phyloP scores from a whole-genome alignment of 305 asterid genomes.

The Caryopteris hybrid region DNA sequence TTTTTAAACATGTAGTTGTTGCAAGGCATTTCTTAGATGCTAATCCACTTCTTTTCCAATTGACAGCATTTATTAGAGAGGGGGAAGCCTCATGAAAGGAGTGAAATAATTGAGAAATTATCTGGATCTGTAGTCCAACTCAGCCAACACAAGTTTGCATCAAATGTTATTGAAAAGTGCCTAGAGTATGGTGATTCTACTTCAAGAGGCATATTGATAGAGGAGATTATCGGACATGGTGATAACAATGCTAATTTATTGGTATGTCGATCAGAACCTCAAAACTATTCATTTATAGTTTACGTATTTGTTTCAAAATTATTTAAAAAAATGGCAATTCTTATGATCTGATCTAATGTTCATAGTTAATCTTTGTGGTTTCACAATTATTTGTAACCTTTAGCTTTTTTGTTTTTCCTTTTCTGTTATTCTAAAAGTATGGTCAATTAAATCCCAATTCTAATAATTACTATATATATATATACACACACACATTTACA shows the following conservation, averaged over 20 bases:
- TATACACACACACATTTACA: no score
- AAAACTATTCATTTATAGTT: neutral
- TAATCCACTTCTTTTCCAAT: conserved; percentile 5
- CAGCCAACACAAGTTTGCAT: conserved; percentile 57
- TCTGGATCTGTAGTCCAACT: conserved; percentile 39
- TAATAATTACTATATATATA: no score
- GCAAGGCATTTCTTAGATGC: neutral
- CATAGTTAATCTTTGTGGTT: neutral
- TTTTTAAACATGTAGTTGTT: neutral
- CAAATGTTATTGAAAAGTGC: conserved; percentile 51
- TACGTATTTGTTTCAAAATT: no score
- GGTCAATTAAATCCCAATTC: neutral
- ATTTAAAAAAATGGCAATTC: no score
- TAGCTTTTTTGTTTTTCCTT: neutral
- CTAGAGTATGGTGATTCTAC: conserved; percentile 42
- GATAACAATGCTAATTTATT: conserved; percentile 41
- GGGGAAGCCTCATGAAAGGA: conserved; percentile 50
- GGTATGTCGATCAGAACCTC: conserved; percentile 28
- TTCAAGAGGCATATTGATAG: conserved; percentile 35
- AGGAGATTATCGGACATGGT: conserved; percentile 41
- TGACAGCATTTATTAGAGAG: conserved; percentile 48
- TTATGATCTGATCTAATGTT: neutral
- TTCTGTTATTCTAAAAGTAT: no score
- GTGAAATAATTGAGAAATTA: conserved; percentile 39
- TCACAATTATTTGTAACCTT: neutral